Conservation (phyloP, 805 yeast species). For the Kuraishia molischiana region DNA sequence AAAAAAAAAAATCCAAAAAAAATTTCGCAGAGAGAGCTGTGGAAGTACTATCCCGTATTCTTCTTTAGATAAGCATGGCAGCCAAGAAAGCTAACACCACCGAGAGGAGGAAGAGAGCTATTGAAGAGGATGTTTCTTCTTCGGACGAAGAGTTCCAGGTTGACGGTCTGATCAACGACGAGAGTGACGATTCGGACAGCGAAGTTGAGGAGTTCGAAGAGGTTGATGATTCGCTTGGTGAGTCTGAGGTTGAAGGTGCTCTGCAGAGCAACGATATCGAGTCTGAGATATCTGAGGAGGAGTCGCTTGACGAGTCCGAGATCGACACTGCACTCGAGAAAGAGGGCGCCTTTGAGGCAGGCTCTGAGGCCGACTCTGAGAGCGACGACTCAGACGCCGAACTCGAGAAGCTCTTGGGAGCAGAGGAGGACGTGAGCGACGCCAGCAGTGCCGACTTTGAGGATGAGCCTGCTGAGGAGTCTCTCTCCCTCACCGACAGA, state of each 20-base stretch:
- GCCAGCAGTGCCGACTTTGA: slow-evolving; percentile 35
- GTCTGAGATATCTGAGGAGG: slow-evolving; percentile 6
- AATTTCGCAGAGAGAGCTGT: background rate
- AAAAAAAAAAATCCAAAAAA: background rate
- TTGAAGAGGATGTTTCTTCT: too few relatives aligned
- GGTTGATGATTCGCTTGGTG: slow-evolving; percentile 5
- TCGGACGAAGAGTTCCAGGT: slow-evolving; percentile 15
- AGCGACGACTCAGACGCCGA: slow-evolving; percentile 53
- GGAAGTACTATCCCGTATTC: too few relatives aligned
- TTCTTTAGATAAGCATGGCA: background rate
- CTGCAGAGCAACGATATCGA: slow-evolving; percentile 8
- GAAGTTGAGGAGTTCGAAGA: slow-evolving; percentile 11
- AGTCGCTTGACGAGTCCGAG: slow-evolving; percentile 11
- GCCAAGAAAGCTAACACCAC: background rate
- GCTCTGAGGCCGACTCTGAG: slow-evolving; percentile 12
- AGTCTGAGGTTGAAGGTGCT: slow-evolving; percentile 9
- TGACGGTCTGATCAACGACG: slow-evolving; percentile 29
- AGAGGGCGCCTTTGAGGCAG: slow-evolving; percentile 7
- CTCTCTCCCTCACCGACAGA: slow-evolving; percentile 40
- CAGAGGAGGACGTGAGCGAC: slow-evolving; percentile 22
- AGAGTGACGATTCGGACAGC: slow-evolving; percentile 13
- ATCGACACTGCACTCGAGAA: slow-evolving; percentile 7
- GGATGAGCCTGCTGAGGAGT: slow-evolving; percentile 44
- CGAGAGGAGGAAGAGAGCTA: slow-evolving; percentile 5
- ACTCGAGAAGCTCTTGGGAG: slow-evolving; percentile 46